Percentiles rank a stretch among this genome's conserved stretches.
These are phyloP conservation scores for Penicillium sp. DNA, from an alignment of 2,329 filamentous ascomycete genomes.

Conservation along the genomic window DNA sequence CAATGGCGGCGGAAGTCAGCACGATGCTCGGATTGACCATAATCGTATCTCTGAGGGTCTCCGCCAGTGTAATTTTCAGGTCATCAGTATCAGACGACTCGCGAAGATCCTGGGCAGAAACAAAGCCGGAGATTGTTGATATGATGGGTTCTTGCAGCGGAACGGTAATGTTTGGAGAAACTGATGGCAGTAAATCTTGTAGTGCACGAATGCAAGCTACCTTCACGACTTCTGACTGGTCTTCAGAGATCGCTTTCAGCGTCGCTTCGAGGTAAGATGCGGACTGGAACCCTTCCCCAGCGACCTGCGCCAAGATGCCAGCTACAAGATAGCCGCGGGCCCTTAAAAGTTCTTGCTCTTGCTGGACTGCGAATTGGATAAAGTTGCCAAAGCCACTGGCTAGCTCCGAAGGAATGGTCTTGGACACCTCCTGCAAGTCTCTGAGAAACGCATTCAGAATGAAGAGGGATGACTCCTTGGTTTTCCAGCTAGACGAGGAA, in stretches of 20 bases:
- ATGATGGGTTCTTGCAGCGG: constrained; percentile 67
- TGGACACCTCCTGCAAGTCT: constrained; percentile 80
- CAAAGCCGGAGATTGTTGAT: constrained; percentile 69
- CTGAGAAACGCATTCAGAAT: constrained; percentile 82
- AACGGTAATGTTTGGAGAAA: constrained; percentile 56
- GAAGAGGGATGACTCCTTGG: constrained; percentile 81
- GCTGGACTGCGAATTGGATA: constrained; percentile 74
- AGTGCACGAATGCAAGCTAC: constrained; percentile 88
- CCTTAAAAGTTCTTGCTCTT: constrained; percentile 75
- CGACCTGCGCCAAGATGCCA: constrained; percentile 75
- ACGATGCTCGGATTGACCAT: constrained; percentile 76
- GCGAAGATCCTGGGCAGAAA: constrained; percentile 77
- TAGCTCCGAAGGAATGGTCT: constrained; percentile 70
- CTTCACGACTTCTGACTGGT: constrained; percentile 85
- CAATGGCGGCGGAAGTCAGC: constrained; percentile 71
- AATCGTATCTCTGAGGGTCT: constrained; percentile 83
- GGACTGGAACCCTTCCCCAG: constrained; percentile 58
- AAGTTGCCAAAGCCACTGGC: constrained; percentile 78
- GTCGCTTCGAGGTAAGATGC: constrained; percentile 58
- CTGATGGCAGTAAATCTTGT: constrained; percentile 67
- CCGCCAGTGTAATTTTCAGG: constrained; percentile 85
- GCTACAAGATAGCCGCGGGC: constrained; percentile 87
- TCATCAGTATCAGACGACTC: constrained; percentile 91
- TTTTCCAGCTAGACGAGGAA: constrained; percentile 56
- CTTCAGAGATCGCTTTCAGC: constrained; percentile 74